Evolutionary conservation across 2,329 filamentous ascomycete genomes (phyloP).

Genomic region (Talaromyces sp.): DNA sequence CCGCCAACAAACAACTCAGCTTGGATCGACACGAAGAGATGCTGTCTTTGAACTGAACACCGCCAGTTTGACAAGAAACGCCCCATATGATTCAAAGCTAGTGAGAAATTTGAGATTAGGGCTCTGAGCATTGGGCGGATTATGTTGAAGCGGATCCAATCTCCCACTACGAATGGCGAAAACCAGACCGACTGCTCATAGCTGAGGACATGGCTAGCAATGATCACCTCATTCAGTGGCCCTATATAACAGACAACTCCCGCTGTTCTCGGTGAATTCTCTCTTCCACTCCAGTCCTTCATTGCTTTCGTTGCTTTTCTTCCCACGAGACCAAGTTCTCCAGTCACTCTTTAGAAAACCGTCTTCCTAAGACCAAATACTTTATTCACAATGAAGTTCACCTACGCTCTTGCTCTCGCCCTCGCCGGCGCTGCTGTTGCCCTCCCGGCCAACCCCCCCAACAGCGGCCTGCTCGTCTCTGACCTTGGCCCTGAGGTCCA

Average conservation of each 20-base stretch:
- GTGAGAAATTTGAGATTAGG: background rate
- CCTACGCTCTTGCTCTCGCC: conserved; percentile 3
- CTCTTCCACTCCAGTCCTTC: background rate
- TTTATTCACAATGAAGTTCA: conserved; percentile 9
- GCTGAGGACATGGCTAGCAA: background rate
- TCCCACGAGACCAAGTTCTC: background rate
- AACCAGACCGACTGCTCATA: background rate
- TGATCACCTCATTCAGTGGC: background rate
- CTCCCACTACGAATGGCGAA: background rate
- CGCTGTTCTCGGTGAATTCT: background rate
- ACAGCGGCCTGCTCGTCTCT: conserved; percentile 25
- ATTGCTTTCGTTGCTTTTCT: background rate
- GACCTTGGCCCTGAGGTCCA: conserved; percentile 24
- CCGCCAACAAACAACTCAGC: background rate
- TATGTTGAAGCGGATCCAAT: background rate
- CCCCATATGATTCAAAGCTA: background rate
- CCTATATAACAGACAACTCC: background rate
- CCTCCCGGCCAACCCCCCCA: conserved; percentile 11
- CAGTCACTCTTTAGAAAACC: background rate
- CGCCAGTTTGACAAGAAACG: background rate
- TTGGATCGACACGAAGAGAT: background rate
- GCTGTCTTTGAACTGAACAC: background rate
- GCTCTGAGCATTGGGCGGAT: background rate
- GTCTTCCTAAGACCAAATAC: background rate
- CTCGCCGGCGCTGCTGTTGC: conserved; percentile 8